A percentile compares a stretch with the other conserved stretches of the same genome.
These are phyloP conservation scores for Podaxis pistillaris DNA, from an alignment of 768 basidiomycete species.

Conservation along the genomic window DNA sequence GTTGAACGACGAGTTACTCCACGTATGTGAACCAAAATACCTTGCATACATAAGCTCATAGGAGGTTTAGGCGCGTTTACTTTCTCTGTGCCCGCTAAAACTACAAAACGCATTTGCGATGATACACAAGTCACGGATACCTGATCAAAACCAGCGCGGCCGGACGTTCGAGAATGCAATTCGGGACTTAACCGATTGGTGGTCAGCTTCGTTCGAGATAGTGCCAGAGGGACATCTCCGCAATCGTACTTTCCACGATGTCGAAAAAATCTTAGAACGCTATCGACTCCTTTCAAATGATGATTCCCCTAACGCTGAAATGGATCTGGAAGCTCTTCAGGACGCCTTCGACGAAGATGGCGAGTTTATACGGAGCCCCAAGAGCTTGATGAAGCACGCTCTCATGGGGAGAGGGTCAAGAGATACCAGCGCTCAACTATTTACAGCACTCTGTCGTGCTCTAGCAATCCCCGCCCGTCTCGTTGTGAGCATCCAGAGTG, in stretches of 20 bases:
- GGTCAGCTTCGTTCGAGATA: slow-evolving; percentile 74
- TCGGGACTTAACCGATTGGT: slow-evolving; percentile 77
- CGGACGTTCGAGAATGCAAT: slow-evolving; percentile 86
- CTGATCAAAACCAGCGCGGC: slow-evolving; percentile 79
- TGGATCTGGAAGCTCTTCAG: slow-evolving; percentile 44
- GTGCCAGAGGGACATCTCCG: slow-evolving; percentile 64
- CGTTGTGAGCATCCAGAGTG: slow-evolving; percentile 86
- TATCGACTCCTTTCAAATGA: slow-evolving; percentile 28
- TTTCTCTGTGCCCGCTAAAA: slow-evolving; percentile 80
- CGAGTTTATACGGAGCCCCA: slow-evolving; percentile 71
- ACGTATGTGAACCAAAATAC: slow-evolving; percentile 50
- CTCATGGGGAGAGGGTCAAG: slow-evolving; percentile 76
- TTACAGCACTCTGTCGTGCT: slow-evolving; percentile 85
- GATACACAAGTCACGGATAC: slow-evolving; percentile 79
- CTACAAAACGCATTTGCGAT: slow-evolving; percentile 79
- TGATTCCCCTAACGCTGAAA: slow-evolving; percentile 24
- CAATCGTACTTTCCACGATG: slow-evolving; percentile 75
- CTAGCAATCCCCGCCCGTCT: slow-evolving; percentile 85
- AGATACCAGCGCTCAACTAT: slow-evolving; percentile 87
- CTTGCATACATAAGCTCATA: neutral
- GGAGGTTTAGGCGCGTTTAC: slow-evolving; percentile 69
- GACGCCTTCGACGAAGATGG: slow-evolving; percentile 50
- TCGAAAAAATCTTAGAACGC: slow-evolving; percentile 44
- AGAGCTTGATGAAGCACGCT: slow-evolving; percentile 93
- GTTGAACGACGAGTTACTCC: slow-evolving; percentile 79